Percentiles rank a stretch among this genome's conserved stretches.
Conservation (phyloP, 306 rosid species). For the Medicago lupulina region DNA sequence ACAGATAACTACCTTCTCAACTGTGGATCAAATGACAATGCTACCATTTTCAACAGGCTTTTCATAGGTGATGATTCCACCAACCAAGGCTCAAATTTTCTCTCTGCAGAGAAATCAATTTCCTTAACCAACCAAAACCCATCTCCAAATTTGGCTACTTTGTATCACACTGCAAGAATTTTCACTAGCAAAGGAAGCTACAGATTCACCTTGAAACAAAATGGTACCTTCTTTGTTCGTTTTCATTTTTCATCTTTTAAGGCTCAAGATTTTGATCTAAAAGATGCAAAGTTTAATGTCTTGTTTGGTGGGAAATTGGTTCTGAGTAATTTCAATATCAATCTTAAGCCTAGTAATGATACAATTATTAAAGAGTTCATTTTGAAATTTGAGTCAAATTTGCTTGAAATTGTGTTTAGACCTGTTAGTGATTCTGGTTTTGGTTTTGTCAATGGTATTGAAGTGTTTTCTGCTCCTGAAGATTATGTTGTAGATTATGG, state of each 20-base stretch:
- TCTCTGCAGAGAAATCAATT: conserved; percentile 57
- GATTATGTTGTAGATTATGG: conserved; percentile 4
- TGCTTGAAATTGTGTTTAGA: conserved; percentile 59
- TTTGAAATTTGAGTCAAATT: conserved; percentile 53
- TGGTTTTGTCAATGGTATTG: conserved; percentile 79
- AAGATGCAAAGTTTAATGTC: conserved; percentile 60
- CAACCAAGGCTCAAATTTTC: conserved; percentile 51
- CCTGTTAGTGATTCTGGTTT: conserved; percentile 59
- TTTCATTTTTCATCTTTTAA: conserved; percentile 80
- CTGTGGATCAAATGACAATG: conserved; percentile 74
- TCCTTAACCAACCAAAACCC: conserved; percentile 63
- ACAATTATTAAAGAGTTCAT: conserved; percentile 63
- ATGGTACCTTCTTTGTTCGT: conserved; percentile 77
- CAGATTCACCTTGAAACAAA: conserved; percentile 59
- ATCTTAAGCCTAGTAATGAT: conserved; percentile 8
- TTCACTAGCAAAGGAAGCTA: conserved; percentile 63
- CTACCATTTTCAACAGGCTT: conserved; percentile 54
- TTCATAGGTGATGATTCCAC: conserved; percentile 59
- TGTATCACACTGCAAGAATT: conserved; percentile 79
- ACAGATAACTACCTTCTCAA: conserved; percentile 72
- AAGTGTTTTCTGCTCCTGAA: conserved; percentile 35
- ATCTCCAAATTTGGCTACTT: conserved; percentile 47
- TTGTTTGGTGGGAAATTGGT: conserved; percentile 53
- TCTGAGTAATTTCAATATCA: conserved; percentile 41
- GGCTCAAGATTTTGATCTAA: conserved; percentile 49